Percentiles rank a stretch among this genome's conserved stretches.
These are phyloP conservation scores for Colletotrichum sp. DNA, from an alignment of 2,329 filamentous ascomycete species.

Conservation along the genomic window DNA sequence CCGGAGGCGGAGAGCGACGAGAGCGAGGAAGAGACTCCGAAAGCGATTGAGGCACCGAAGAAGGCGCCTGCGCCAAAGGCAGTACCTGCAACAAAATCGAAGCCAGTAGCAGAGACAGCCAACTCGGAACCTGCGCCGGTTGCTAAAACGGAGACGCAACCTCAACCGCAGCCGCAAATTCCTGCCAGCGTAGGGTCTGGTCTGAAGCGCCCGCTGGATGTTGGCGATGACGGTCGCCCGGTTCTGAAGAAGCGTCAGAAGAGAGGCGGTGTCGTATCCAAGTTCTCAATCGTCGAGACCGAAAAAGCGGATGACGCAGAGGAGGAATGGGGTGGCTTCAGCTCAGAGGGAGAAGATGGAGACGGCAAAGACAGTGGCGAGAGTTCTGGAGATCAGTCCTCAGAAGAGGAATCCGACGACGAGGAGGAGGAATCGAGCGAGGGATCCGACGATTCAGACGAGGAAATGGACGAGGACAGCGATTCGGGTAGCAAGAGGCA, in stretches of 20 bases:
- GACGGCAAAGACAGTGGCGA: not conserved
- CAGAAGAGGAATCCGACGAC: slow-evolving; percentile 29
- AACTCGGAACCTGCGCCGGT: not conserved
- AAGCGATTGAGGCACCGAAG: not conserved
- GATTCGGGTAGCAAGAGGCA: slow-evolving; percentile 40
- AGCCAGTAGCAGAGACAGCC: not conserved
- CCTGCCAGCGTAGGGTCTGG: slow-evolving; percentile 68
- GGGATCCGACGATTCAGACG: slow-evolving; percentile 28
- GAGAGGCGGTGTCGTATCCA: slow-evolving; percentile 65
- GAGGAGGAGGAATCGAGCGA: slow-evolving; percentile 22
- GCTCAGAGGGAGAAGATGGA: slow-evolving; percentile 24
- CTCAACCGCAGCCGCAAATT: not conserved
- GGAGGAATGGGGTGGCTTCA: slow-evolving; percentile 26
- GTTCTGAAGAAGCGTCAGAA: slow-evolving; percentile 84
- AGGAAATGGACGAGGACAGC: slow-evolving; percentile 33
- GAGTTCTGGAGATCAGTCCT: slow-evolving; percentile 20
- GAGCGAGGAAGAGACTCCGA: slow-evolving; percentile 26
- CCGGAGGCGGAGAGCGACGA: slow-evolving; percentile 34
- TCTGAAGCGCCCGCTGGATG: slow-evolving; percentile 83
- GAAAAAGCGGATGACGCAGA: slow-evolving; percentile 36
- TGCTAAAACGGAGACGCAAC: not conserved
- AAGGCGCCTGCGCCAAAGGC: not conserved
- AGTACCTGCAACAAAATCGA: slow-evolving; percentile 2
- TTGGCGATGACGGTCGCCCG: slow-evolving; percentile 80
- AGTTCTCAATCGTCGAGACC: slow-evolving; percentile 48